Percentiles rank a stretch among this genome's conserved stretches.
These are phyloP conservation scores for Papilionanthe hybrid DNA, from an alignment of 116 monocot genomes.

Conservation along the genomic window DNA sequence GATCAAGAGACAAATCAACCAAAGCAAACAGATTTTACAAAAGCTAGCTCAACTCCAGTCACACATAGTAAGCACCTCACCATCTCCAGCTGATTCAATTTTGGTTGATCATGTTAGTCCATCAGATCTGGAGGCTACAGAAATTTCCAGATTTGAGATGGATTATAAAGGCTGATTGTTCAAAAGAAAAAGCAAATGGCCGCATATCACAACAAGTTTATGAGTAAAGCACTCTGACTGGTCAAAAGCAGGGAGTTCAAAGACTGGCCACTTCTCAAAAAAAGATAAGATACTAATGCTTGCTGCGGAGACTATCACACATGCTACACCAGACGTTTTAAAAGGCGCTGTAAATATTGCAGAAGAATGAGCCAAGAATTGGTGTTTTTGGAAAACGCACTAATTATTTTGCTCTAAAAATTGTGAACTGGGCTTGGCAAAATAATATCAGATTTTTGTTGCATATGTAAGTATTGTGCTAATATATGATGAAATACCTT, in stretches of 20 bases:
- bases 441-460: not conserved
- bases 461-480: not conserved
- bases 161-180: too few relatives aligned
- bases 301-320: too few relatives aligned
- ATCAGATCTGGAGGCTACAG: not conserved
- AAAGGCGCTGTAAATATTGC: not conserved
- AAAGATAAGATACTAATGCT: too few relatives aligned
- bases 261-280: too few relatives aligned
- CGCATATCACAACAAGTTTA: too few relatives aligned
- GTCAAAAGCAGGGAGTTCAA: too few relatives aligned
- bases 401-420: not conserved
- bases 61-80: not conserved
- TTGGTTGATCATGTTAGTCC: not conserved
- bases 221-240: too few relatives aligned
- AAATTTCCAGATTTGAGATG: not conserved
- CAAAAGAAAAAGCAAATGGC: too few relatives aligned
- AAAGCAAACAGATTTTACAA: not conserved
- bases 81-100: not conserved
- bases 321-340: too few relatives aligned
- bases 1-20: not conserved
- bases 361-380: not conserved
- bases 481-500: constrained; percentile 47
- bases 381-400: not conserved
- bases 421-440: not conserved
- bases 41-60: not conserved